Evolutionary conservation across 1,139 yeast genomes (phyloP).

Genomic region (Hyphopichia wangnamkhiaoensis): DNA sequence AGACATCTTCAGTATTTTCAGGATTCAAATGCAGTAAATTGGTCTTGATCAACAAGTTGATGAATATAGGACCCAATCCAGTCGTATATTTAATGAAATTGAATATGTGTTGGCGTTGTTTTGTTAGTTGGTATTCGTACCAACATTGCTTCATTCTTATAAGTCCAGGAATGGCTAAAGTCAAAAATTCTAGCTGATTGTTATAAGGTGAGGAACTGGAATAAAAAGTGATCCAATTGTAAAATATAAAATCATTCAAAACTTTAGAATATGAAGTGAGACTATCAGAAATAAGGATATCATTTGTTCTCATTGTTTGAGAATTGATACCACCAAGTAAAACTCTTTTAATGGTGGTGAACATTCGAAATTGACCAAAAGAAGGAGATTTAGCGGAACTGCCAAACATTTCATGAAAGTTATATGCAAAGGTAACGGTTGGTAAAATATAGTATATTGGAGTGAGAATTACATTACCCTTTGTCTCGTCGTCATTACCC

Average conservation of each 20-base stretch:
- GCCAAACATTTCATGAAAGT: slow-evolving; percentile 19
- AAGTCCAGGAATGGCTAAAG: slow-evolving; percentile 61
- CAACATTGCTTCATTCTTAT: slow-evolving; percentile 82
- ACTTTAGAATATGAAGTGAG: slow-evolving; percentile 79
- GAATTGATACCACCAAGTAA: slow-evolving; percentile 57
- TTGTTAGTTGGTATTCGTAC: slow-evolving; percentile 58
- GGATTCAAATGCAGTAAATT: slow-evolving; percentile 10
- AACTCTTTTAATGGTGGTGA: slow-evolving; percentile 54
- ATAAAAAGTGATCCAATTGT: slow-evolving; percentile 35
- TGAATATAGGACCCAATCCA: slow-evolving; percentile 63
- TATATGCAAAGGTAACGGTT: slow-evolving; percentile 17
- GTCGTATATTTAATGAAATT: slow-evolving; percentile 76
- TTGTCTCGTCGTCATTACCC: slow-evolving; percentile 11
- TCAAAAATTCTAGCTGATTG: slow-evolving; percentile 45
- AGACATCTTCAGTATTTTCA: slow-evolving; percentile 9
- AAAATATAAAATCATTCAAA: slow-evolving; percentile 64
- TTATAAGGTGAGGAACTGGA: slow-evolving; percentile 27
- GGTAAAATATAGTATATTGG: slow-evolving; percentile 18
- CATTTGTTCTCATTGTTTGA: slow-evolving; percentile 64
- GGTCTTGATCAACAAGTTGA: slow-evolving; percentile 39
- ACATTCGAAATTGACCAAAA: slow-evolving; percentile 45
- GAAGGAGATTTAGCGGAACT: slow-evolving; percentile 12
- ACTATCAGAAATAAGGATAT: slow-evolving; percentile 78
- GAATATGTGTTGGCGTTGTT: slow-evolving; percentile 55
- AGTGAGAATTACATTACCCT: slow-evolving; percentile 5